Conservation (phyloP, 1,139 yeast genomes). For the Zygotorulaspora mrakii region DNA sequence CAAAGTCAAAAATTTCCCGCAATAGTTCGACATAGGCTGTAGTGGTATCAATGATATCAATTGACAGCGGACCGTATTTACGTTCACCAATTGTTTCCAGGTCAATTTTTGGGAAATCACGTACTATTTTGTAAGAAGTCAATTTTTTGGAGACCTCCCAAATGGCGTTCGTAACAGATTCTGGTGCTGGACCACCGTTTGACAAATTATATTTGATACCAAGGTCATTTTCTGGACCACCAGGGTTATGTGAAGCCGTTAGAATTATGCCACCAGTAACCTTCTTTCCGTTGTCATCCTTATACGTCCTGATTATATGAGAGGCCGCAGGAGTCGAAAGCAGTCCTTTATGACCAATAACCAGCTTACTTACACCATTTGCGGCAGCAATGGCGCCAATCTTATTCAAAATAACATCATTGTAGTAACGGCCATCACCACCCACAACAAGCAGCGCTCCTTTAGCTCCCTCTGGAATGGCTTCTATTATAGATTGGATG, state of each 20-base stretch:
- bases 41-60: conserved; percentile 83
- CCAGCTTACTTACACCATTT: conserved; percentile 80
- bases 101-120: conserved; percentile 58
- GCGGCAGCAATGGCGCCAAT: conserved; percentile 86
- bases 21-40: conserved; percentile 71
- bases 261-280: conserved; percentile 95
- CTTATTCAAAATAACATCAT: conserved; percentile 73
- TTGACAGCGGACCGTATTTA: conserved; percentile 49
- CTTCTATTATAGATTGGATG: conserved; percentile 75
- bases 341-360: conserved; percentile 83
- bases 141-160: conserved; percentile 64
- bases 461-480: conserved; percentile 85
- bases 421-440: conserved; percentile 95
- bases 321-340: conserved; percentile 96
- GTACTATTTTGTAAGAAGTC: conserved; percentile 53
- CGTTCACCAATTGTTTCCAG: conserved; percentile 53
- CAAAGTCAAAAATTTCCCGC: conserved; percentile 85
- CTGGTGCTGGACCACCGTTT: conserved; percentile 99
- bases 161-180: conserved; percentile 82
- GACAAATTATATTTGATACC: conserved; percentile 94
- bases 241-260: conserved; percentile 99
- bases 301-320: conserved; percentile 71
- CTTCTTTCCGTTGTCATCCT: conserved; percentile 36
- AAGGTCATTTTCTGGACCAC: conserved; percentile 88
- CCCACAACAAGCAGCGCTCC: conserved; percentile 84